Evolutionary conservation across 2,329 filamentous ascomycete species (phyloP).

Genomic region (Westerdykella aurantiaca): DNA sequence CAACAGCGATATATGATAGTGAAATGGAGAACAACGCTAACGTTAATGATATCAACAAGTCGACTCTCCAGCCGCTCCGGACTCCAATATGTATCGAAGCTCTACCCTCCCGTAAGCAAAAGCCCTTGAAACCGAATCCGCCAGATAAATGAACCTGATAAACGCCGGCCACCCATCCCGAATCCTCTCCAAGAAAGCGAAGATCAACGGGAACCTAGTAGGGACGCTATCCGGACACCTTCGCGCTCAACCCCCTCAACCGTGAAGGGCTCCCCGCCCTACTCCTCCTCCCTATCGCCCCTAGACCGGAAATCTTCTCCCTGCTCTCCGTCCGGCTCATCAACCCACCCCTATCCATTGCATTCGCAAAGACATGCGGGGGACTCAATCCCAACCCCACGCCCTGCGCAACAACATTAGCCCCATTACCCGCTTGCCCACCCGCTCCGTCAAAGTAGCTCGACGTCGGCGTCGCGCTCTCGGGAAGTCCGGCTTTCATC

Average conservation of each 20-base stretch:
- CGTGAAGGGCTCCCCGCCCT: slow-evolving; percentile 34
- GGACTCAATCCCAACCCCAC: slow-evolving; percentile 27
- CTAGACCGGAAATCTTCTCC: slow-evolving; percentile 58
- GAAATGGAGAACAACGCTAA: background rate
- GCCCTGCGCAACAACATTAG: slow-evolving; percentile 25
- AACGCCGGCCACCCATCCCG: no score
- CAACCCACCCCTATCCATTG: slow-evolving; percentile 62
- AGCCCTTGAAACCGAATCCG: no score
- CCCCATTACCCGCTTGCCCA: background rate
- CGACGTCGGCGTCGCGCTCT: slow-evolving; percentile 8
- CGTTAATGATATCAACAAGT: background rate
- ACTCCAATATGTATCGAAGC: no score
- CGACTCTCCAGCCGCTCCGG: background rate
- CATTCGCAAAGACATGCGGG: slow-evolving; percentile 26
- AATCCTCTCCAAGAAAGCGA: no score
- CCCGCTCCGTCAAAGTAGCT: slow-evolving; percentile 14
- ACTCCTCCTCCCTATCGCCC: slow-evolving; percentile 44
- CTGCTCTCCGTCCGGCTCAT: slow-evolving; percentile 79
- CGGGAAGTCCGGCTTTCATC: slow-evolving; percentile 37
- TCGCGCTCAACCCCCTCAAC: slow-evolving; percentile 31
- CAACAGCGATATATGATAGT: background rate
- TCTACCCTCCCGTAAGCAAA: no score
- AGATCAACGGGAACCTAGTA: no score
- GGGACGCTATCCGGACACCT: background rate
- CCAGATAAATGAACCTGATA: no score